Percentiles rank a stretch among this genome's conserved stretches.
Conservation (phyloP, 2,329 filamentous ascomycete species). For the Diplodia sapinea region DNA sequence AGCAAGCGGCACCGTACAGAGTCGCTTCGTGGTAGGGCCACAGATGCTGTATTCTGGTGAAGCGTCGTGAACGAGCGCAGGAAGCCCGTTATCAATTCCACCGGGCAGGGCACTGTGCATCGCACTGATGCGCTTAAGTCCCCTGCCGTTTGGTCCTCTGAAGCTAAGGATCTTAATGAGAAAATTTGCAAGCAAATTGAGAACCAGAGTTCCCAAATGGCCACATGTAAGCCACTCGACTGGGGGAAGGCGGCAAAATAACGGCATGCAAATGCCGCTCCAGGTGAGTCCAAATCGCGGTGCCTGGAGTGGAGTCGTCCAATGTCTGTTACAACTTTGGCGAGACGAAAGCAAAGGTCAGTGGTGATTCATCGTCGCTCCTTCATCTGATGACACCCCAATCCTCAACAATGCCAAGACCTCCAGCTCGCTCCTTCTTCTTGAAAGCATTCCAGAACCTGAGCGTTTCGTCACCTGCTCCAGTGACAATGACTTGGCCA, state of each 20-base stretch:
- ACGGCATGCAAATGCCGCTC: background rate
- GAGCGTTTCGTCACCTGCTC: slow-evolving; percentile 93
- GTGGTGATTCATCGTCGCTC: background rate
- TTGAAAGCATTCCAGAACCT: slow-evolving; percentile 98
- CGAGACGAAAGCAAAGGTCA: background rate
- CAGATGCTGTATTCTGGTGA: background rate
- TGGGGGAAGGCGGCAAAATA: background rate
- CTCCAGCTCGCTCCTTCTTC: slow-evolving; percentile 72
- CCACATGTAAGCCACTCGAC: background rate
- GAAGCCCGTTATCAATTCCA: background rate
- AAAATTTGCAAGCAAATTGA: background rate
- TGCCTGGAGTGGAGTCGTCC: background rate
- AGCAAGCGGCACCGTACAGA: background rate
- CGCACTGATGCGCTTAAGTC: background rate
- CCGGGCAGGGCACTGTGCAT: background rate
- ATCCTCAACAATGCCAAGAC: slow-evolving; percentile 66
- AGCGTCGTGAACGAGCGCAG: background rate
- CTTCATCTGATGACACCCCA: slow-evolving; percentile 78
- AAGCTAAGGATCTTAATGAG: background rate
- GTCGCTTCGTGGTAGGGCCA: background rate
- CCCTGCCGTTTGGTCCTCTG: background rate
- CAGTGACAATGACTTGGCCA: slow-evolving; percentile 90
- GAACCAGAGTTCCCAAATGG: background rate
- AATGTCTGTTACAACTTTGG: background rate
- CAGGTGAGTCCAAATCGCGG: background rate